Base-by-base conservation (phyloP, 345 rosid genomes). In the Alliaria petiolata region DNA sequence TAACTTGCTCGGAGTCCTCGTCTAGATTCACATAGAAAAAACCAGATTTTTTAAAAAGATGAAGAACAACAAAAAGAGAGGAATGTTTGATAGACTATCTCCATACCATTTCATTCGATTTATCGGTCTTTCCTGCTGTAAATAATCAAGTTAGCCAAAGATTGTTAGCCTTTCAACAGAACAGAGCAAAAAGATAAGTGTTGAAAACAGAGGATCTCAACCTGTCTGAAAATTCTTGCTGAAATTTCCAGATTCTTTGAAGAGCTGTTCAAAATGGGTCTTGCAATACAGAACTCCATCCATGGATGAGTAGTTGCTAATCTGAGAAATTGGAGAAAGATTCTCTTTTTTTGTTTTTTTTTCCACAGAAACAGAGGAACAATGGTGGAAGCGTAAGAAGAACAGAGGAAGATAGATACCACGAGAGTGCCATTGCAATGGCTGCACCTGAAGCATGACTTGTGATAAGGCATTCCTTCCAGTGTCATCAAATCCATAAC, bases 261-360 rank as follows among this genome's bases (percentile, higher is more conserved):
- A 93, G 45, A 93, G 96, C 49, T 91, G 98, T 81, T 91, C 97
- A 56, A 91, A 93, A 71, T 93, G 98, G 62, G 95, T 15, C 86
- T 80, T 93, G 89, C 98, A 93, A 71, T 86, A 93, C 34, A 93
- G 76, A 70, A 93, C 88, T 63, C 97, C 98, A 78, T 93, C 98
- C 97, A 93, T 93, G 63, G 97, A 91, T 43, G 95, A 91, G 82
- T 93, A 93, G 84, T 88, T 89, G 82, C 95, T 86, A 83, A 93
- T 93, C 98, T 93, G 64, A 8, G 2, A 57, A 57, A 38, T 2
- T 57, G 3, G 65, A 56, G 7, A 65, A 49, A 46, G 0, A 30
- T 30, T 20, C 2, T 47, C 2, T 69, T 20, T 71, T 26, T 3
- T 22, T 39, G 38, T 9, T 5, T 22, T 39, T 52, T n/a, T 5